Conservation (phyloP, 1,139 yeast genomes). For the Scheffersomyces segobiensis region DNA sequence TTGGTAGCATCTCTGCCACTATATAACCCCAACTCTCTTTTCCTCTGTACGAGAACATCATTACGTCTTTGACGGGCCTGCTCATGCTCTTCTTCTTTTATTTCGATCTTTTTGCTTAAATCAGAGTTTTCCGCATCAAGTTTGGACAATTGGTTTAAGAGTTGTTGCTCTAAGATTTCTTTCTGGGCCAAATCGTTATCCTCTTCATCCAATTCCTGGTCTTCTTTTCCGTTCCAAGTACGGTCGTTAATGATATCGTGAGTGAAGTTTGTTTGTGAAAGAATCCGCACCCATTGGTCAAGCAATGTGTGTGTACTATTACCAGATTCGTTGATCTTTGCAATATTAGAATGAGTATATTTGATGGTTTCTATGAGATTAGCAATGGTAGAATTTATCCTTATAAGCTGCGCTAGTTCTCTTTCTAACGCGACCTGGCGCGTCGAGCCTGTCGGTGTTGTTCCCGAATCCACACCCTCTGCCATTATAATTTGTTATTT, state of each 20-base stretch:
- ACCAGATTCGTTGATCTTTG: slow-evolving; percentile 32
- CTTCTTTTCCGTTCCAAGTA: slow-evolving; percentile 32
- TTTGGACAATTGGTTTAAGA: slow-evolving; percentile 24
- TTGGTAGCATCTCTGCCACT: slow-evolving; percentile 1
- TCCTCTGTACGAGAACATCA: slow-evolving; percentile 19
- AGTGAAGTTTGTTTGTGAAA: slow-evolving; percentile 48
- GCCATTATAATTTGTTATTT: not conserved
- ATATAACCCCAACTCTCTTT: slow-evolving; percentile 26
- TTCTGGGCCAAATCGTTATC: slow-evolving; percentile 20
- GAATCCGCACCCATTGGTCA: slow-evolving; percentile 47
- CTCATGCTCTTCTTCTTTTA: slow-evolving; percentile 21
- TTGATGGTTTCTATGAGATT: slow-evolving; percentile 29
- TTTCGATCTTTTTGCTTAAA: slow-evolving; percentile 25
- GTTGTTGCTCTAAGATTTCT: slow-evolving; percentile 21
- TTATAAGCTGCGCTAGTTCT: slow-evolving; percentile 37
- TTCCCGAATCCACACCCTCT: not conserved
- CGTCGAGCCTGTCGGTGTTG: slow-evolving; percentile 7
- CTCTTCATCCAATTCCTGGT: slow-evolving; percentile 15
- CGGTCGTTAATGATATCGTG: slow-evolving; percentile 34
- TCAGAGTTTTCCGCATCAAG: slow-evolving; percentile 30
- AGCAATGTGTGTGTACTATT: slow-evolving; percentile 38
- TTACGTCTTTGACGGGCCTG: slow-evolving; percentile 12
- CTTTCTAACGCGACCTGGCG: slow-evolving; percentile 36
- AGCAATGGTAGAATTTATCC: slow-evolving; percentile 32
- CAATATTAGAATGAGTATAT: slow-evolving; percentile 28